These are phyloP conservation scores for Heliosperma pusillum DNA, from an alignment of 148 eudicot genomes.

Conservation along the genomic window DNA sequence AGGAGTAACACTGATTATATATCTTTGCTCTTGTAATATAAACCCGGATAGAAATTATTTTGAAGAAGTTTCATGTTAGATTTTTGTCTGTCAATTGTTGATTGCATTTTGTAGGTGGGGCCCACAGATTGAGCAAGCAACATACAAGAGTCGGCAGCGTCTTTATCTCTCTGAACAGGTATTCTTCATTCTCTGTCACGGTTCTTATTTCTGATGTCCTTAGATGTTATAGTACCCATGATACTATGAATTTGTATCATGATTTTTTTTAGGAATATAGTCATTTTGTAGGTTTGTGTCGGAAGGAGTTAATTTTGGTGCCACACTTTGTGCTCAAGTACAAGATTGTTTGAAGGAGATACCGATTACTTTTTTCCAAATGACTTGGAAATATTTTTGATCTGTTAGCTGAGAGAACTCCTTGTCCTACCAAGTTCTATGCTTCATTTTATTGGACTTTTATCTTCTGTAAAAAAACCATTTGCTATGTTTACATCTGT, in stretches of 20 bases:
- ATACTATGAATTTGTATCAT: neutral
- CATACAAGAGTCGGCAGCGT: constrained; percentile 71
- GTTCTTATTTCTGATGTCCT: neutral
- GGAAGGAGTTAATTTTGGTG: too few species aligned
- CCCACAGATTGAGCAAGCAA: constrained; percentile 68
- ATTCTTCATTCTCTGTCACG: constrained; percentile 6
- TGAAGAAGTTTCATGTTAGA: neutral
- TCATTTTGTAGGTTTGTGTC: too few species aligned
- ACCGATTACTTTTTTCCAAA: too few species aligned
- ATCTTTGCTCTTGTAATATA: neutral
- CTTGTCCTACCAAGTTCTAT: too few species aligned
- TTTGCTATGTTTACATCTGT: neutral
- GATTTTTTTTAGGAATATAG: too few species aligned
- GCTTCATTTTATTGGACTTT: too few species aligned
- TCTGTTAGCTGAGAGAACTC: too few species aligned
- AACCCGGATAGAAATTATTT: neutral
- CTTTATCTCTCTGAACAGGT: constrained; percentile 94
- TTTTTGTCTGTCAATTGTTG: constrained; percentile 1
- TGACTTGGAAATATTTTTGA: too few species aligned
- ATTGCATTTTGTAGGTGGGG: constrained; percentile 66
- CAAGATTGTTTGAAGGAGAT: too few species aligned
- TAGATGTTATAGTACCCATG: neutral
- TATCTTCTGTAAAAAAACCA: too few species aligned
- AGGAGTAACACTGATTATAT: too few species aligned
- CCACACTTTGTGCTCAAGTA: too few species aligned